Conservation (phyloP, 768 basidiomycete genomes). For the Leucocoprinus leucothites region DNA sequence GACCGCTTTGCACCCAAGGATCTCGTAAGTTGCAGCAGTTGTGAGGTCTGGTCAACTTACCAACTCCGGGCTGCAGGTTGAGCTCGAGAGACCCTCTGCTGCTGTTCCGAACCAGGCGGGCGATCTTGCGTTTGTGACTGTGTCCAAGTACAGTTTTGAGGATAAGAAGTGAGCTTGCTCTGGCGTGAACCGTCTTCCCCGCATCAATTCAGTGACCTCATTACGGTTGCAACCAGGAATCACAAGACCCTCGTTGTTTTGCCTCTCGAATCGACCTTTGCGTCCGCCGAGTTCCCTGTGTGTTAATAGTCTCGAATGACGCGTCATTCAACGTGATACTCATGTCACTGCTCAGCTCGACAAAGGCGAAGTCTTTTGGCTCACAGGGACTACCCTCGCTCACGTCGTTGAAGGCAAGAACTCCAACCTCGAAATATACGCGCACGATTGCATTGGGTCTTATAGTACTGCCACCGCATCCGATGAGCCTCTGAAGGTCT, state of each 20-base stretch:
- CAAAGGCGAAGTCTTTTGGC: constrained; percentile 80
- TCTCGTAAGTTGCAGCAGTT: constrained; percentile 33
- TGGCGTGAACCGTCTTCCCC: too few relatives aligned
- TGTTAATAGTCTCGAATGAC: constrained; percentile 18
- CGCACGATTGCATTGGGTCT: constrained; percentile 50
- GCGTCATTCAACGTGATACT: neutral
- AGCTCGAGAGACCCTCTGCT: constrained; percentile 62
- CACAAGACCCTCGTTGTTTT: constrained; percentile 64
- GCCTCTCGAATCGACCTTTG: constrained; percentile 48
- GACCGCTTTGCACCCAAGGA: constrained; percentile 70
- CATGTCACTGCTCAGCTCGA: constrained; percentile 38
- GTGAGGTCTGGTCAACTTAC: neutral
- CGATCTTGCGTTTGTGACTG: constrained; percentile 63
- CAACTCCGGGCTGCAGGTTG: constrained; percentile 30
- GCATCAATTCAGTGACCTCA: neutral
- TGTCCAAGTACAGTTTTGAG: constrained; percentile 68
- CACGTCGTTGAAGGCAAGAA: constrained; percentile 55
- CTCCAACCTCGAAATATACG: constrained; percentile 58
- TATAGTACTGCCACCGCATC: constrained; percentile 22
- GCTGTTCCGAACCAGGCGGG: constrained; percentile 71
- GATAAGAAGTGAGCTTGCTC: constrained; percentile 59
- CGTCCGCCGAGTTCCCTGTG: constrained; percentile 53
- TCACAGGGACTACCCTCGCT: constrained; percentile 65
- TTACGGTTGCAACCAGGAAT: constrained; percentile 42
- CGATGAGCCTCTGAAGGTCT: constrained; percentile 25